These are phyloP conservation scores for Eucalyptus sp. DNA, from an alignment of 345 rosid genomes.

Conservation along the genomic window DNA sequence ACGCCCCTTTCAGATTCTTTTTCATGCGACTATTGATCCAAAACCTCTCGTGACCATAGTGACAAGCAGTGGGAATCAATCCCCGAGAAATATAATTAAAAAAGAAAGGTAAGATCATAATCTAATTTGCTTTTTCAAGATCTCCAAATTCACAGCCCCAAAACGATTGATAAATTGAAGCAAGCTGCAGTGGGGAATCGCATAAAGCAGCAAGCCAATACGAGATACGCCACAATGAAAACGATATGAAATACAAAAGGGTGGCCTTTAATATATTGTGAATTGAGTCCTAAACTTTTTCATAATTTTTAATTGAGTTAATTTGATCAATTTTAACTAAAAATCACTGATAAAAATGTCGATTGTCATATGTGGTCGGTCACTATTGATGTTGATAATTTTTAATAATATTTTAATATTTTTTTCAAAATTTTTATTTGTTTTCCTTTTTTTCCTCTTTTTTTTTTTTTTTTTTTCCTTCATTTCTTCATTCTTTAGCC, in stretches of 20 bases:
- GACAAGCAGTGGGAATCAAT: background rate
- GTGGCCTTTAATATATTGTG: rapidly evolving
- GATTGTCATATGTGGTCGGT: rapidly evolving
- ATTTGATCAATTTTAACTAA: too few relatives aligned
- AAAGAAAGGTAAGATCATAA: background rate
- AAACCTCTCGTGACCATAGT: background rate
- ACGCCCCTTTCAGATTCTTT: background rate
- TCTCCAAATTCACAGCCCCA: background rate
- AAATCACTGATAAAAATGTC: background rate
- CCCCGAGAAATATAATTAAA: background rate
- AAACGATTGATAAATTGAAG: background rate
- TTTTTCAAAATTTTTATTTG: too few relatives aligned
- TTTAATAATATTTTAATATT: too few relatives aligned
- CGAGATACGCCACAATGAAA: background rate
- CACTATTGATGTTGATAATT: too few relatives aligned
- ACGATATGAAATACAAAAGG: background rate
- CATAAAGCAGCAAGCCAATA: background rate
- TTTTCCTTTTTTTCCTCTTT: too few relatives aligned
- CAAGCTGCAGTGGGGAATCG: background rate
- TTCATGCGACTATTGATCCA: background rate
- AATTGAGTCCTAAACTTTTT: too few relatives aligned
- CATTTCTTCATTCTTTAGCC: background rate
- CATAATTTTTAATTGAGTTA: too few relatives aligned
- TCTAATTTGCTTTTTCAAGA: background rate
- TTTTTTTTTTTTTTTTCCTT: too few relatives aligned